Base-by-base conservation (phyloP, 139 green algal species). In the Desmodesmus armatus region DNA sequence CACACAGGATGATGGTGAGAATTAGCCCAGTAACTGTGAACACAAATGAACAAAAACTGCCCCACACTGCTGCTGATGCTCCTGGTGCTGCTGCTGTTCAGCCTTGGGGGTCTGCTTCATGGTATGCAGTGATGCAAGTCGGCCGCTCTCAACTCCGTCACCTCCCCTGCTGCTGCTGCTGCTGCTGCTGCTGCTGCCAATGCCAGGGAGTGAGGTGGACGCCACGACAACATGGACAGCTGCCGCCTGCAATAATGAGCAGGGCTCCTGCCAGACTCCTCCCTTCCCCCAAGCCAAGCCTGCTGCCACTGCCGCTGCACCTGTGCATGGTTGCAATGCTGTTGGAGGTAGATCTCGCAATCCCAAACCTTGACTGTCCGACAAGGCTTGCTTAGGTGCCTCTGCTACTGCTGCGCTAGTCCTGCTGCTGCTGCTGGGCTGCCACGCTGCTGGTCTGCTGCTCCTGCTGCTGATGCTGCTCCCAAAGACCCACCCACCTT, bases 401-500 rank as follows among this genome's bases (percentile, higher is more conserved):
- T n/a, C n/a, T n/a, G n/a, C 25, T 43, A 25, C n/a, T 21, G 21
- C 11, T 6, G 5, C 0, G 0, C 5, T 27, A 21, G 6, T 11
- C 25, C 35, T 21, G 73, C 23, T 80, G 23, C 25, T 41, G 44
- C 70, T 78, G 70, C 70, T 83, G 31, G n/a, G n/a, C n/a, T n/a
- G n/a, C n/a, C n/a, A n/a, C n/a, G n/a, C n/a, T n/a, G n/a, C n/a
- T n/a, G n/a, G n/a, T n/a, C 39, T 67, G 49, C 82, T 47, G 3
- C 35, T 62, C 58, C 60, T 78, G 58, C 33, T 21, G 2, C 31
- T 40, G 39, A 41, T 51, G 17, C 19, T n/a, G n/a, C 67, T 21
- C n/a, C 25, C 7, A 23, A 31, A 53, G 40, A 21, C 15, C 33
- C 40, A 9, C 55, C 25, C 69, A 90, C 86, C 69, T 85, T 89